Evolutionary conservation across 345 rosid genomes (phyloP), one percentile per base, ranked within the genome.

Genomic region (Acer negundo): DNA sequence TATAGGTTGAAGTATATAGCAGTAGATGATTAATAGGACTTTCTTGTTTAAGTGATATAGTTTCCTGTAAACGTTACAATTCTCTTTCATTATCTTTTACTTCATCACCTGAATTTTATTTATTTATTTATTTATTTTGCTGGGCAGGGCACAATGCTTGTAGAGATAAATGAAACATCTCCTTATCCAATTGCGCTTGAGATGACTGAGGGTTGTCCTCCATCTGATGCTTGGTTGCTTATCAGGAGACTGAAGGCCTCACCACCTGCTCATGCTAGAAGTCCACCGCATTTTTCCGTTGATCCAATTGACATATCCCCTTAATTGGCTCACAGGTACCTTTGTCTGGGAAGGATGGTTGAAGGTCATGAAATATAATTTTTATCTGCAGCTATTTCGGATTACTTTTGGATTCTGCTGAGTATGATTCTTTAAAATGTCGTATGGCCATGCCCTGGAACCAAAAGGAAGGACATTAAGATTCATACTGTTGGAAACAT

Each of bases 221-320:
- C 88, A 76, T 81, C 87, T 10, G 97, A 94, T 84, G 92, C 97
- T 46, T 83, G 90, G 89, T 84, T 90, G 84, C 97, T 96, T 69
- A 83, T 92, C 62, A 78, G 84, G 84, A 90, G 96, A 83, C 80
- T 92, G 58, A 84, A 80, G 78, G 73, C 85, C 62, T 59, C 63
- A 20, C 59, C 40, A 44, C 74, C 46, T 62, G 26, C 78, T 59
- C 47, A 80, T 61, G 19, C 72, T 28, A 82, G 16, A 56, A 85
- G 82, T 67, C 80, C 85, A 2, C 73, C 8, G 7, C 40, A 3
- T 38, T 65, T 46, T 44, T 62, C 76, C 13, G 5, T 17, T 38
- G 77, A 77, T 76, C 82, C 73, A 42, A 83, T 91, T 16, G 86
- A 84, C 1, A 16, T 87, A 69, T 89, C 90, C 26, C 91, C 91